phyloP scores from a whole-genome alignment of 257 asterid species.

The Capsicum rhomboideum region DNA sequence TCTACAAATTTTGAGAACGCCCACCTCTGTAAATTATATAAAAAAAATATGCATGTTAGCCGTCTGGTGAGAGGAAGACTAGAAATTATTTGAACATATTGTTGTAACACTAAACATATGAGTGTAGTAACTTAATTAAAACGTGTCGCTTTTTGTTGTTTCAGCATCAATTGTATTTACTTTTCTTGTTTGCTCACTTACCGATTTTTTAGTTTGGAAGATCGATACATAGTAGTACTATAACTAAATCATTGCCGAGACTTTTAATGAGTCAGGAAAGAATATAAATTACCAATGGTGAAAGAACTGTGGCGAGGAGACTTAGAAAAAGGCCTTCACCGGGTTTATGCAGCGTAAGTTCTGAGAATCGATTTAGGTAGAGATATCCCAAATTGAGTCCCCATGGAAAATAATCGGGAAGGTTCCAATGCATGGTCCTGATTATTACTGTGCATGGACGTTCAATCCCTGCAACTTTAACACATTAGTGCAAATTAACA shows the following conservation, averaged over 20 bases:
- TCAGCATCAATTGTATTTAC: not conserved
- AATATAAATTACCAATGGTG: slow-evolving; percentile 31
- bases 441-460: slow-evolving; percentile 36
- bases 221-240: too few species aligned
- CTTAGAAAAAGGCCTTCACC: slow-evolving; percentile 29
- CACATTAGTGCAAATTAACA: too few species aligned
- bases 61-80: not conserved
- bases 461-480: slow-evolving; percentile 21
- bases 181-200: not conserved
- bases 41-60: not conserved
- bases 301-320: slow-evolving; percentile 33
- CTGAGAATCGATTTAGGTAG: slow-evolving; percentile 32
- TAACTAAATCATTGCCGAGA: not conserved
- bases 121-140: not conserved
- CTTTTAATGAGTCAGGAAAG: not conserved
- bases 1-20: slow-evolving; percentile 34
- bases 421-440: slow-evolving; percentile 38
- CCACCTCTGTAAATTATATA: slow-evolving; percentile 29
- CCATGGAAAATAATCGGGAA: slow-evolving; percentile 36
- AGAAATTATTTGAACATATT: not conserved
- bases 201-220: too few species aligned
- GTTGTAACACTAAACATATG: not conserved
- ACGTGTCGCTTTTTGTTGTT: not conserved
- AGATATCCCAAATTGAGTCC: slow-evolving; percentile 28
- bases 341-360: slow-evolving; percentile 44